Base-by-base conservation (phyloP, 768 basidiomycete species). In the Tulasnella sp. region DNA sequence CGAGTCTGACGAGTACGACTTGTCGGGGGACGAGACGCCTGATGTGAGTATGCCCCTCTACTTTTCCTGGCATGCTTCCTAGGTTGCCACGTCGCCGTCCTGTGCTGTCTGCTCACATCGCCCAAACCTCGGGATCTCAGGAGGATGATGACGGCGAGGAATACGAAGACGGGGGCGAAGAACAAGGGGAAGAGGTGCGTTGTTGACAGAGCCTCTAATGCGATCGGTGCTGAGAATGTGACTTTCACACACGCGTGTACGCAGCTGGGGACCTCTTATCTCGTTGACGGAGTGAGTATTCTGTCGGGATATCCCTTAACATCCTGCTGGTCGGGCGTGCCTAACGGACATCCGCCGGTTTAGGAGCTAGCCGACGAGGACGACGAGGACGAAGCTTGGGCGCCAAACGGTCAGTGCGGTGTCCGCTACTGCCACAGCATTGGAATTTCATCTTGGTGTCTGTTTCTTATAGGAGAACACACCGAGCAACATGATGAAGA, bases 361-460 rank as follows among this genome's bases (percentile, higher is more conserved):
- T 54, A 54, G 52, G 52, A 54, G 23, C 39, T 54, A 7, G 52
- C 25, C 23, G 52, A 54, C 9, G 52, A 54, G 9, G 52, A 54
- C 52, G 52, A 54, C n/a, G 52, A 54, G 19, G 52, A 54, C 19
- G 52, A 25, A 3, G 52, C n/a, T 49, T 54, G 32, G 11, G 17
- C 39, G n/a, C 52, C 52, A 37, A 19, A 17, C 15, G 34, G 36
- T 37, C 2, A 42, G 36, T 15, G 4, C 9, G 21, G 7, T 27
- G 29, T 19, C n/a, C 4, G 27, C 17, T 27, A 5, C 17, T 17
- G 4, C 19, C 15, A n/a, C 27, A n/a, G 40, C 12, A 23, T n/a
- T 32, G 4, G 6, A 4, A 4, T 5, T n/a, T n/a, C 49, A 19
- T n/a, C 14, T 5, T 8, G 8, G 17, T 17, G 21, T 7, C 7